Base-by-base conservation (phyloP, 257 asterid species). In the Galeopsis tetrahit region DNA sequence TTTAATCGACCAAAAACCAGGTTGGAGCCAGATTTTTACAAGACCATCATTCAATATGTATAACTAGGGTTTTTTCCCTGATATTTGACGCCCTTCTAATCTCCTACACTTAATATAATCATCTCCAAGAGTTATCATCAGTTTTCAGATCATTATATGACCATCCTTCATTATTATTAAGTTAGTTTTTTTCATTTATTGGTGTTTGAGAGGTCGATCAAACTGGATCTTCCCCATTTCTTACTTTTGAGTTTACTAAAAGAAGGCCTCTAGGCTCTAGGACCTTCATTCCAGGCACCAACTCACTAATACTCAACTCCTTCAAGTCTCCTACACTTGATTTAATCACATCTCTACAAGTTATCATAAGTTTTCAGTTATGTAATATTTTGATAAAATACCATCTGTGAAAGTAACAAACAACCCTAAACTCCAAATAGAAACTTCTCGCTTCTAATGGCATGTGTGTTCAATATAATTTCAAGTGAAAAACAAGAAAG, bases 401-500 rank as follows among this genome's bases (percentile, higher is more conserved):
- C 15, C 38, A 10, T 60, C 59, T 10, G 39, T 33, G 44, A 35
- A 33, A 49, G 11, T 15, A 60, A 60, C n/a, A 2, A 7, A 10
- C 13, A 46, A 67, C 17, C 51, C 65, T 35, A 59, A 58, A 60
- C 59, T 60, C 70, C 60, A 60, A 46, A 66, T 7, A 44, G 21
- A 15, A 43, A 6, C 49, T 63, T 56, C 11, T 32, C 21, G 6
- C 36, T 63, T 74, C 68, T 39, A 66, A 35, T 34, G 56, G 32
- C 13, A 17, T 14, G n/a, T 17, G 8, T 31, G 35, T 66, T 33
- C 15, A 55, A 40, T 34, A 66, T 5, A 62, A 38, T 35, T 55
- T 56, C 57, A 65, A 28, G 31, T 15, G 17, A 62, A 39, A 38
- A 55, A 56, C 34, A 28, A 63, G 55, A 13, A 42, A 35, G 53